Evolutionary conservation across 129 eudicot species (phyloP).

Genomic region (Apium graveolens): DNA sequence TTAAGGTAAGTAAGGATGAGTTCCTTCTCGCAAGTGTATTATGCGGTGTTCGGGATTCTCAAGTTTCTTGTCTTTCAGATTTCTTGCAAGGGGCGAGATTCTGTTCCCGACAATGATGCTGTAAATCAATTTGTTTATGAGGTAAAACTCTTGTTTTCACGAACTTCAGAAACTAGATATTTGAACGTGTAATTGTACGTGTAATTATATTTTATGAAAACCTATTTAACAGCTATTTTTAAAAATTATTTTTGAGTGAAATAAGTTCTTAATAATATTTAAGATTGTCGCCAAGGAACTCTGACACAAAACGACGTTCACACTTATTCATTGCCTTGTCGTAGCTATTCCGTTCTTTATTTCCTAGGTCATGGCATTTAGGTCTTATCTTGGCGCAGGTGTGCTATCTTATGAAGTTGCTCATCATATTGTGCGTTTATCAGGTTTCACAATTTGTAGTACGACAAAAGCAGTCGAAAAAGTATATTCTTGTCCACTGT

Average conservation of each 20-base stretch:
- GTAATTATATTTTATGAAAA: not conserved
- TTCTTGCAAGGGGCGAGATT: slow-evolving; percentile 94
- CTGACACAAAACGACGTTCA: not conserved
- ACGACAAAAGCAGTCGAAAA: slow-evolving; percentile 70
- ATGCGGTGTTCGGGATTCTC: slow-evolving; percentile 7
- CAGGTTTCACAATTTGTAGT: slow-evolving; percentile 78
- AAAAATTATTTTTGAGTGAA: not conserved
- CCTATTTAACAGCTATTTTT: not conserved
- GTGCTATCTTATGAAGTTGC: not conserved
- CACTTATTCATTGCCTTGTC: not conserved
- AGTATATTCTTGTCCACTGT: slow-evolving; percentile 85
- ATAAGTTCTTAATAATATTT: not conserved
- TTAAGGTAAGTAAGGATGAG: slow-evolving; percentile 55
- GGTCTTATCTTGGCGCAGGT: not conserved
- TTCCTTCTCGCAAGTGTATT: slow-evolving; percentile 7
- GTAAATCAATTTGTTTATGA: slow-evolving; percentile 86
- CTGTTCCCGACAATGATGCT: slow-evolving; percentile 96
- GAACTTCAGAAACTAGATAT: not conserved
- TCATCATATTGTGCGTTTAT: slow-evolving; percentile 2
- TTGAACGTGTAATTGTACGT: not conserved
- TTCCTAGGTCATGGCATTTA: not conserved
- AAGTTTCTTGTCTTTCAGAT: slow-evolving; percentile 35
- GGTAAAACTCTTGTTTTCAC: slow-evolving; percentile 31
- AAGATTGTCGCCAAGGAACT: not conserved
- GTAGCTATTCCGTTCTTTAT: not conserved